Percentiles rank a stretch among this genome's conserved stretches.
Evolutionary conservation across 2,329 filamentous ascomycete genomes (phyloP).

Genomic region (Neocatenulostroma microsporum): DNA sequence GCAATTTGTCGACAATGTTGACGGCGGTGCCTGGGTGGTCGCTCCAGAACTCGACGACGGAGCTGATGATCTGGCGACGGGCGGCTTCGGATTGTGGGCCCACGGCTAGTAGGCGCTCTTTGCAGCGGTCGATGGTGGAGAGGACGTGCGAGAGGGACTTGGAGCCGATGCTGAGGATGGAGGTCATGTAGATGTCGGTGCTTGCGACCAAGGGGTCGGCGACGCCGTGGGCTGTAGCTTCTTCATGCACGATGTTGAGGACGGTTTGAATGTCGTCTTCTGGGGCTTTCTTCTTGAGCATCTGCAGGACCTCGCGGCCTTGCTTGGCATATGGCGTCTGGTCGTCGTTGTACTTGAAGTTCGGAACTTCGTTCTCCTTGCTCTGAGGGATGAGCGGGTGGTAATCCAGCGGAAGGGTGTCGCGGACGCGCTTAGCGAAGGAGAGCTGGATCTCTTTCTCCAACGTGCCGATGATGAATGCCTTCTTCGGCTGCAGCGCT

Average conservation of each 20-base stretch:
- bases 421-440: conserved; percentile 92
- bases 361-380: conserved; percentile 91
- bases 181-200: conserved; percentile 88
- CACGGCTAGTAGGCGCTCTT: conserved; percentile 75
- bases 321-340: conserved; percentile 72
- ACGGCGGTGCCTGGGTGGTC: conserved; percentile 87
- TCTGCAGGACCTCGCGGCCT: conserved; percentile 69
- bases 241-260: conserved; percentile 72
- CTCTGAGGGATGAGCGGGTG: conserved; percentile 71
- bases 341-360: conserved; percentile 80
- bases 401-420: conserved; percentile 80
- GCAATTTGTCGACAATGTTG: conserved; percentile 88
- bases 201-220: conserved; percentile 72
- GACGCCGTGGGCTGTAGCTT: conserved; percentile 61
- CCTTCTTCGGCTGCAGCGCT: conserved; percentile 75
- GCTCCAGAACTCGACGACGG: conserved; percentile 87
- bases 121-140: conserved; percentile 90
- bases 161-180: conserved; percentile 85
- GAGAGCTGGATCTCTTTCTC: conserved; percentile 97
- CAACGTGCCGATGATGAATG: conserved; percentile 81
- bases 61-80: conserved; percentile 78
- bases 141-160: conserved; percentile 95
- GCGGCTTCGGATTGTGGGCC: conserved; percentile 67
- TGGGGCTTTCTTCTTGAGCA: conserved; percentile 75
- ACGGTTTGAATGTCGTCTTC: conserved; percentile 80